Conservation (phyloP, 257 asterid species). For the Petrea volubilis region DNA sequence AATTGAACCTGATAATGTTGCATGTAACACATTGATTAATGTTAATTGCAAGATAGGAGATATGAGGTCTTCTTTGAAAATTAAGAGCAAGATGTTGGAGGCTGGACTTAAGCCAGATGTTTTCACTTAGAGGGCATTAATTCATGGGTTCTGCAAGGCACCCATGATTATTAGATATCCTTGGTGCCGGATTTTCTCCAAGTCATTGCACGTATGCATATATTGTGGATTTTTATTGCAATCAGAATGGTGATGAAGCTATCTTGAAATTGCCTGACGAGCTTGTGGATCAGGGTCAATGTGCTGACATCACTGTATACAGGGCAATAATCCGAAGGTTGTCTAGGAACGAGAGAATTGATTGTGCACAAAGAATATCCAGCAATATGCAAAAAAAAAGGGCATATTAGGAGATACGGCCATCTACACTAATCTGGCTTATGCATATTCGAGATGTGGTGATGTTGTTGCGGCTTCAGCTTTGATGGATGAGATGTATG, state of each 20-base stretch:
- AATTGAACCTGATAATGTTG: conserved; percentile 66
- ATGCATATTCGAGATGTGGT: conserved; percentile 60
- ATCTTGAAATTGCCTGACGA: conserved; percentile 58
- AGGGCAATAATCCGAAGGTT: conserved; percentile 69
- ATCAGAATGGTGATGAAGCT: conserved; percentile 48
- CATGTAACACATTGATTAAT: conserved; percentile 89
- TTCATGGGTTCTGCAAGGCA: conserved; percentile 75
- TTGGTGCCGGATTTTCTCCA: conserved; percentile 62
- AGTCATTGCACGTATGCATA: conserved; percentile 59
- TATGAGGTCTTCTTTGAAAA: conserved; percentile 67
- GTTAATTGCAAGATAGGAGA: conserved; percentile 89
- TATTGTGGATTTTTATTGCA: conserved; percentile 69
- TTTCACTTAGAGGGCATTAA: conserved; percentile 78
- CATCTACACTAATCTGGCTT: conserved; percentile 59
- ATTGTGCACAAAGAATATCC: conserved; percentile 59
- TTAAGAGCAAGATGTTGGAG: conserved; percentile 69
- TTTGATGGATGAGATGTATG: conserved; percentile 77
- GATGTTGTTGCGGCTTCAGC: conserved; percentile 40
- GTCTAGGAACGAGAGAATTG: conserved; percentile 67
- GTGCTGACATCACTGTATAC: conserved; percentile 66
- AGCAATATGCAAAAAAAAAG: conserved; percentile 49
- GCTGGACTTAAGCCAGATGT: conserved; percentile 73
- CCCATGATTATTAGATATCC: conserved; percentile 61
- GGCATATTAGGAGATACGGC: conserved; percentile 74
- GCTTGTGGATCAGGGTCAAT: conserved; percentile 53